Conservation (phyloP, 2,329 filamentous ascomycete genomes). For the Aspergillus flavus region DNA sequence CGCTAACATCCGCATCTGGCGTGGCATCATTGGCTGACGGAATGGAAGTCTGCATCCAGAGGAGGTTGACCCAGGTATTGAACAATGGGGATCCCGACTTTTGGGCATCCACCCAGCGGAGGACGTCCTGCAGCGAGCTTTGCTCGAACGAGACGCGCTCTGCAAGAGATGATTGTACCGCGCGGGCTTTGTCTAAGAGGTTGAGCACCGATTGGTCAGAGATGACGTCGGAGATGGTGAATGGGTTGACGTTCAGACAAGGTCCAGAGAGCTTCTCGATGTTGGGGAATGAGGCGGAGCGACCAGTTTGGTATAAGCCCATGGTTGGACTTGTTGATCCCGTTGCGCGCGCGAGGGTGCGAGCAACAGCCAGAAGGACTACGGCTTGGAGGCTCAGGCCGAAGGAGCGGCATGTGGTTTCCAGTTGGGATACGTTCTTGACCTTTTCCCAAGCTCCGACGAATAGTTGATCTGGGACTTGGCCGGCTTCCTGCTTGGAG, state of each 20-base stretch:
- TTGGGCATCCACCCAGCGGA: conserved; percentile 19
- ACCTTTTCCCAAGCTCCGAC: conserved; percentile 26
- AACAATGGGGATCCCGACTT: conserved; percentile 23
- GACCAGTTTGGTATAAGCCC: conserved; percentile 37
- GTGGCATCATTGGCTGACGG: conserved; percentile 7
- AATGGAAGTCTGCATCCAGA: conserved; percentile 29
- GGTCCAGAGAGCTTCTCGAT: conserved; percentile 31
- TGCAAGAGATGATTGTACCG: conserved; percentile 28
- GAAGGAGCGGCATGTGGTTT: conserved; percentile 20
- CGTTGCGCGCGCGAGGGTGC: conserved; percentile 26
- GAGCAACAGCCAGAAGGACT: conserved; percentile 33
- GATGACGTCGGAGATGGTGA: conserved; percentile 22
- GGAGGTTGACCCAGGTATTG: conserved; percentile 37
- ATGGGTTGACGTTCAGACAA: conserved; percentile 36
- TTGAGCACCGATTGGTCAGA: neutral
- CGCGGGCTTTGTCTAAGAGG: conserved; percentile 16
- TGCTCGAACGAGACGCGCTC: conserved; percentile 33
- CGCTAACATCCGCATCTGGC: neutral
- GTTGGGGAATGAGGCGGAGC: conserved; percentile 29
- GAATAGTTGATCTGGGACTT: conserved; percentile 22
- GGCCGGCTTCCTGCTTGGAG: neutral
- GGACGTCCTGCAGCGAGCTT: conserved; percentile 29
- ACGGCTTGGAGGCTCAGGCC: conserved; percentile 30
- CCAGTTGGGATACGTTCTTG: conserved; percentile 26
- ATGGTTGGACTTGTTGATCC: conserved; percentile 26